Evolutionary conservation across 2,329 filamentous ascomycete genomes (phyloP).

Genomic region (Fusarium drepaniforme): DNA sequence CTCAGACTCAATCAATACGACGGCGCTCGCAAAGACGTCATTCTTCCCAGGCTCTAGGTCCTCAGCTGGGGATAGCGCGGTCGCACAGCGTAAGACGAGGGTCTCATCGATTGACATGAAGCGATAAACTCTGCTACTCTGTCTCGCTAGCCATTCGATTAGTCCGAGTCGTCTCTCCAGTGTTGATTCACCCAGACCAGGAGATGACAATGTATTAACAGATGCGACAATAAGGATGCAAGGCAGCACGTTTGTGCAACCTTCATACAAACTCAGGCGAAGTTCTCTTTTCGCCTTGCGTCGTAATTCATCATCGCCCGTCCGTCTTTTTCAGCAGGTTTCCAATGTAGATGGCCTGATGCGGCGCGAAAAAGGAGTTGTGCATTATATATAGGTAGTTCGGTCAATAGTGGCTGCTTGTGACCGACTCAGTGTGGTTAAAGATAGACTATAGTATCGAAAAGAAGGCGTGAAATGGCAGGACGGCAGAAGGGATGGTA

Average conservation of each 20-base stretch:
- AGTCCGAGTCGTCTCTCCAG: not conserved
- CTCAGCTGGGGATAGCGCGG: not conserved
- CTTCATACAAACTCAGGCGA: too few relatives aligned
- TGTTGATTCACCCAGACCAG: not conserved
- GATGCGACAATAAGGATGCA: not conserved
- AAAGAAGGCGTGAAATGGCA: not conserved
- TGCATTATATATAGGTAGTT: not conserved
- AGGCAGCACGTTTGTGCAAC: too few relatives aligned
- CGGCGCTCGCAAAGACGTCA: not conserved
- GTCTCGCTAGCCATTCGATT: not conserved
- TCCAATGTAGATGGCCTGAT: not conserved
- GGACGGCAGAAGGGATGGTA: not conserved
- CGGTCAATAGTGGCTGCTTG: not conserved
- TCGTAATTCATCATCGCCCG: not conserved
- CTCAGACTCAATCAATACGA: not conserved
- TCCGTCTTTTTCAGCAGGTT: not conserved
- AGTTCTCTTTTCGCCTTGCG: not conserved
- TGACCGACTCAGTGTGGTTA: not conserved
- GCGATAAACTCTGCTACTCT: not conserved
- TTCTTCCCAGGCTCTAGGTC: not conserved
- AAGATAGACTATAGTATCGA: not conserved
- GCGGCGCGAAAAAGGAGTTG: not conserved
- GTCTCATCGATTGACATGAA: not conserved
- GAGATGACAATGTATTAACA: not conserved
- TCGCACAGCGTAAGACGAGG: not conserved